These are phyloP conservation scores for Pisolithus tinctorius DNA, from an alignment of 768 basidiomycete genomes.

Conservation along the genomic window DNA sequence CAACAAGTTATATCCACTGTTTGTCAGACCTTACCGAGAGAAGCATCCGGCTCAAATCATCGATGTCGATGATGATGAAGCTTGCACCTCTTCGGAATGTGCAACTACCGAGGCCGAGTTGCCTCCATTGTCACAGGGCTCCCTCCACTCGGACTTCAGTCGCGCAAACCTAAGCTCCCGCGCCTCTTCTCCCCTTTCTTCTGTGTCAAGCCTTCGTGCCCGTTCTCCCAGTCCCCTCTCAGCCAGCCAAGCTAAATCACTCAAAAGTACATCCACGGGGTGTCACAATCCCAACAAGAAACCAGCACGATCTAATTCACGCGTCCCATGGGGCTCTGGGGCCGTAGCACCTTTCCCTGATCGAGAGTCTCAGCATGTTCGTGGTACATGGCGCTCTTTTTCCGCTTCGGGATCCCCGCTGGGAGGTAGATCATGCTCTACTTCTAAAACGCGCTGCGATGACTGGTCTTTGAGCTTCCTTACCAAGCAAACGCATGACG, in stretches of 20 bases:
- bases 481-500: background rate
- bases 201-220: background rate
- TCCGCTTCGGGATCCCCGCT: conserved; percentile 5
- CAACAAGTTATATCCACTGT: conserved; percentile 19
- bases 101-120: conserved; percentile 13
- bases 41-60: conserved; percentile 1
- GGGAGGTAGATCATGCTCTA: conserved; percentile 5
- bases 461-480: conserved; percentile 16
- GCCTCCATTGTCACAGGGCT: conserved; percentile 4
- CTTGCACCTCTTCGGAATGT: conserved; percentile 10
- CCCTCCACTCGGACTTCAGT: conserved; percentile 7
- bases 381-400: conserved; percentile 46
- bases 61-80: conserved; percentile 12
- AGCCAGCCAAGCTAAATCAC: conserved; percentile 7
- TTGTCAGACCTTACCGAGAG: conserved; percentile 9
- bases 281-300: conserved; percentile 2
- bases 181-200: background rate
- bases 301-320: background rate
- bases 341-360: conserved; percentile 41
- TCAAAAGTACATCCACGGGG: background rate
- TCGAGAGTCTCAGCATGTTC: conserved; percentile 50
- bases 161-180: conserved; percentile 5
- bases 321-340: conserved; percentile 1
- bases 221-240: background rate
- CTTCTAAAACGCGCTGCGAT: background rate